Evolutionary conservation across 495 filamentous ascomycete species (phyloP).

Genomic region (Hypoxylon intermedium): DNA sequence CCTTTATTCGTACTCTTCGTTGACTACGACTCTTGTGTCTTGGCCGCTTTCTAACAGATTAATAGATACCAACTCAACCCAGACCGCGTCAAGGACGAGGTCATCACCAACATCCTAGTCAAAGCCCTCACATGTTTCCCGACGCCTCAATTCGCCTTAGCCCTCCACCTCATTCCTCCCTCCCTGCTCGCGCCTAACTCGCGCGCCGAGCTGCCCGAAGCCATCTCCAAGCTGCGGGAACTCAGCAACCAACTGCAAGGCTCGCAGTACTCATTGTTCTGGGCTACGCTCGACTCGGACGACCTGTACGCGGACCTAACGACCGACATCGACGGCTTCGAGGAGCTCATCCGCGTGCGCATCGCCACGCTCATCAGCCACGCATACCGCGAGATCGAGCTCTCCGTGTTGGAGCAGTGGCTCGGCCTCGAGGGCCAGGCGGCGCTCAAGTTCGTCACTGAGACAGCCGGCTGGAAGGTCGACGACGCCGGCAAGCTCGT

Average conservation of each 20-base stretch:
- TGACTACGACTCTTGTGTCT: no score
- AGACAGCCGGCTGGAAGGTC: conserved; percentile 88
- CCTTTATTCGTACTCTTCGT: neutral
- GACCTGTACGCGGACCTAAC: conserved; percentile 96
- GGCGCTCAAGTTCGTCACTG: conserved; percentile 79
- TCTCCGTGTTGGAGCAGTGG: conserved; percentile 82
- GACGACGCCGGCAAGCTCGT: conserved; percentile 51
- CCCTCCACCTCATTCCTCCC: conserved; percentile 83
- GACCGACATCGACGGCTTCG: conserved; percentile 93
- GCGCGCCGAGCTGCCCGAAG: conserved; percentile 73
- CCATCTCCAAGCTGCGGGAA: conserved; percentile 83
- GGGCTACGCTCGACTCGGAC: conserved; percentile 88
- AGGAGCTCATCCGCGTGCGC: conserved; percentile 90
- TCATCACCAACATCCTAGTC: conserved; percentile 97
- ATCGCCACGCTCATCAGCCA: conserved; percentile 91
- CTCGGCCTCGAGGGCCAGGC: conserved; percentile 77
- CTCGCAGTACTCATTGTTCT: conserved; percentile 89
- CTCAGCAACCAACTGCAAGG: conserved; percentile 86
- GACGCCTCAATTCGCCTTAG: conserved; percentile 91
- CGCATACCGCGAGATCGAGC: conserved; percentile 81
- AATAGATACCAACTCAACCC: conserved; percentile 99
- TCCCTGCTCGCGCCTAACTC: conserved; percentile 52
- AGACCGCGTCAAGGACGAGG: conserved; percentile 94
- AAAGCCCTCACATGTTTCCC: conserved; percentile 98
- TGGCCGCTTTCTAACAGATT: conserved; percentile 12